A percentile compares a stretch with the other conserved stretches of the same genome.
These are phyloP conservation scores for Wickerhamiella vanderwaltii DNA, from an alignment of 805 yeast genomes.

Conservation along the genomic window DNA sequence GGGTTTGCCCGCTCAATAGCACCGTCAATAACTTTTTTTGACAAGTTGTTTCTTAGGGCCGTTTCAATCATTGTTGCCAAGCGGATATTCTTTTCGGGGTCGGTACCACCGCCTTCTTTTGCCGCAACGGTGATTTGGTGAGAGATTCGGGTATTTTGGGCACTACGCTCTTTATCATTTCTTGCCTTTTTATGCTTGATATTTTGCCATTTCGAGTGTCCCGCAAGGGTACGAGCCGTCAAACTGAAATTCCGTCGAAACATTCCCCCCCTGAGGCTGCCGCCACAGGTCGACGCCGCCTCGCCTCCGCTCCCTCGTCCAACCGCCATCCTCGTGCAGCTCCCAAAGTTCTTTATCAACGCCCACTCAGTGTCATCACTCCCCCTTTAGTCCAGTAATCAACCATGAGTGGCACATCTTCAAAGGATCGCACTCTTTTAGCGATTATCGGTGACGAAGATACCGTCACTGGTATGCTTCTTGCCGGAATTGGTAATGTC, in stretches of 20 bases:
- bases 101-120: slow-evolving; percentile 52
- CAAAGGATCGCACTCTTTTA: slow-evolving; percentile 62
- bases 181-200: slow-evolving; percentile 90
- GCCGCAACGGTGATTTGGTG: slow-evolving; percentile 65
- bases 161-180: slow-evolving; percentile 69
- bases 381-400: too few species aligned
- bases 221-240: too few species aligned
- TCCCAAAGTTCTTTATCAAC: too few species aligned
- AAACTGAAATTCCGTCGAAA: too few species aligned
- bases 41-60: slow-evolving; percentile 63
- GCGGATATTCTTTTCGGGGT: slow-evolving; percentile 46
- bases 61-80: slow-evolving; percentile 62
- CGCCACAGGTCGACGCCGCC: too few species aligned
- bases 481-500: slow-evolving; percentile 92
- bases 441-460: slow-evolving; percentile 98
- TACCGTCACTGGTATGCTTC: slow-evolving; percentile 85
- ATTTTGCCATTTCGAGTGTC: slow-evolving; percentile 93
- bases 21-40: slow-evolving; percentile 74
- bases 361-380: too few species aligned
- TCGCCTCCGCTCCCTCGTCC: too few species aligned
- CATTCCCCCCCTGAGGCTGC: too few species aligned
- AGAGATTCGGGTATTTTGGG: slow-evolving; percentile 57
- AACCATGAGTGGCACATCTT: slow-evolving; percentile 27
- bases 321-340: too few species aligned
- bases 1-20: slow-evolving; percentile 54